Conservation (phyloP, 495 filamentous ascomycete species). For the Neurospora sp. region DNA sequence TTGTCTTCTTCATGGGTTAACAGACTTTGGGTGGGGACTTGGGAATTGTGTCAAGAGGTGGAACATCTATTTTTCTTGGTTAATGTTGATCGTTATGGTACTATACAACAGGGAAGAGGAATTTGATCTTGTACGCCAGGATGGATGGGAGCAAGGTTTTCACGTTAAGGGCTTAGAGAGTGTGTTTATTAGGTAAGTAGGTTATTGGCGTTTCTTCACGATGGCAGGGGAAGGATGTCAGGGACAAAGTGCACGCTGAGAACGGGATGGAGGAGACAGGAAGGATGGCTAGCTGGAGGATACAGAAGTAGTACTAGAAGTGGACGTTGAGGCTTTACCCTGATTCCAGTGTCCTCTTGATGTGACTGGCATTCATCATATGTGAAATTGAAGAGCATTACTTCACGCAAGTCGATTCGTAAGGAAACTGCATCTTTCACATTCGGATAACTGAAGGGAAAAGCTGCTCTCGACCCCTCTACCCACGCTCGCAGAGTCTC, state of each 20-base stretch:
- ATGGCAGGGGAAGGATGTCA: not conserved
- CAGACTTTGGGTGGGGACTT: not conserved
- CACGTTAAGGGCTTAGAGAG: not conserved
- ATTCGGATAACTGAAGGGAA: too few relatives aligned
- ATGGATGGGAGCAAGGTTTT: not conserved
- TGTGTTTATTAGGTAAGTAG: not conserved
- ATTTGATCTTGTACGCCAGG: not conserved
- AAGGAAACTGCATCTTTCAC: too few relatives aligned
- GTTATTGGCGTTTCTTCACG: not conserved
- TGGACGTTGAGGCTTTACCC: not conserved
- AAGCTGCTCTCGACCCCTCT: too few relatives aligned
- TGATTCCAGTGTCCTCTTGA: not conserved
- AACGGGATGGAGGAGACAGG: not conserved
- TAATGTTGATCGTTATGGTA: not conserved
- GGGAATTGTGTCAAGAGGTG: not conserved
- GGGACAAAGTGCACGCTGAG: not conserved
- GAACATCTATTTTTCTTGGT: not conserved
- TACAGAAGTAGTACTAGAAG: not conserved
- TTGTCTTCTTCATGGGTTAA: not conserved
- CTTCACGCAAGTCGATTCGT: not conserved
- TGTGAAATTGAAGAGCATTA: not conserved
- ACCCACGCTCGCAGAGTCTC: too few relatives aligned
- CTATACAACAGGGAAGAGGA: not conserved
- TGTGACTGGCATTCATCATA: not conserved
- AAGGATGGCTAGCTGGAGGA: not conserved